Conservation (phyloP, 176 grass and related monocot genomes). For the Carex myosuroides region DNA sequence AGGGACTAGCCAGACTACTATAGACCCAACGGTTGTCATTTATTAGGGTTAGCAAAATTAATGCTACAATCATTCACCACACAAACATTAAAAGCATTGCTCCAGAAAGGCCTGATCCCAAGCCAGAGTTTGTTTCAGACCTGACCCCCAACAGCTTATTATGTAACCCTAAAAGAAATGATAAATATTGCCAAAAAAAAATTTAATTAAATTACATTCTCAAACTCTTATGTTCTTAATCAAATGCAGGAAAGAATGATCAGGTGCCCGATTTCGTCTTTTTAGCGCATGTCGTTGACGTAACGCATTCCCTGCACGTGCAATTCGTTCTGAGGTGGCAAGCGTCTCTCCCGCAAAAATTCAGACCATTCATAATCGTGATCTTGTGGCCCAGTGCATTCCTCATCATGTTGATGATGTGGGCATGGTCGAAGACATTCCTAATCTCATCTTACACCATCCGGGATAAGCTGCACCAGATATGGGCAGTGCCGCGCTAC, state of each 20-base stretch:
- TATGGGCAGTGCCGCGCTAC: slow-evolving; percentile 54
- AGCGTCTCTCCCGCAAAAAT: slow-evolving; percentile 38
- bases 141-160: not conserved
- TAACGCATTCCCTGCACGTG: slow-evolving; percentile 59
- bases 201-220: not conserved
- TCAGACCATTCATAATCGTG: slow-evolving; percentile 31
- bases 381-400: slow-evolving; percentile 46
- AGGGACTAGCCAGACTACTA: not conserved
- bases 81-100: not conserved
- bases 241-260: slow-evolving; percentile 37
- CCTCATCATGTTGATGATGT: slow-evolving; percentile 52
- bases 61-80: not conserved
- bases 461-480: slow-evolving; percentile 41
- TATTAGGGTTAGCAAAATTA: not conserved
- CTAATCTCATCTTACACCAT: slow-evolving; percentile 55
- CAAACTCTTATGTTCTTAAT: not conserved
- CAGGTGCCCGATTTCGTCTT: slow-evolving; percentile 82
- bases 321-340: slow-evolving; percentile 52
- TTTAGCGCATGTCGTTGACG: slow-evolving; percentile 75
- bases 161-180: not conserved
- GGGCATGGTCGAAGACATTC: slow-evolving; percentile 83
- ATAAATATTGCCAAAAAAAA: not conserved
- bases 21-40: not conserved
- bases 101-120: not conserved
- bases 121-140: not conserved